Conservation (phyloP, 345 rosid genomes). For the Capsella bursapastoris region DNA sequence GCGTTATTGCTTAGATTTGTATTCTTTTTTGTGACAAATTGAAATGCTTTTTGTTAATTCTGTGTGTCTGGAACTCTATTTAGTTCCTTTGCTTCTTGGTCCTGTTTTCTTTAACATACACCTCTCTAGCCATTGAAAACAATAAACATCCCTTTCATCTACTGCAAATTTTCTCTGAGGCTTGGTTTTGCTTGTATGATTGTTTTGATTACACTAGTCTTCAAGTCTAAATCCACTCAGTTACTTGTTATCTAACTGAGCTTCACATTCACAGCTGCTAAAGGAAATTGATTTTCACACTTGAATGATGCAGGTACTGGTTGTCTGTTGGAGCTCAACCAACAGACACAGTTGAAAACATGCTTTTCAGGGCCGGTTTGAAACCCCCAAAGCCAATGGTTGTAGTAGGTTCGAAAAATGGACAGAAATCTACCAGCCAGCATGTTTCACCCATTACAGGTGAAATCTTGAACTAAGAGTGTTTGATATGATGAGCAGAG, state of each 20-base stretch:
- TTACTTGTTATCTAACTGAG: neutral
- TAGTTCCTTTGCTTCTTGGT: slow-evolving; percentile 3
- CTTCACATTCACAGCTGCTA: neutral
- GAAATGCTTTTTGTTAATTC: neutral
- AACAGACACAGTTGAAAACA: slow-evolving; percentile 71
- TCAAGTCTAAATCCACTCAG: neutral
- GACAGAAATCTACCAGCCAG: slow-evolving; percentile 54
- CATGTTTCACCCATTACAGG: slow-evolving; percentile 83
- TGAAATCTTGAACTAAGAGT: slow-evolving; percentile 49
- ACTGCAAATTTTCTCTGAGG: neutral
- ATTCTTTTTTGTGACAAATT: neutral
- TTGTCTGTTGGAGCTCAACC: slow-evolving; percentile 96
- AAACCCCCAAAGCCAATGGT: slow-evolving; percentile 84
- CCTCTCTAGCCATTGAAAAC: neutral
- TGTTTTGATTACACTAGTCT: neutral
- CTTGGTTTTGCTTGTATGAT: slow-evolving; percentile 18
- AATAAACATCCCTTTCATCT: slow-evolving; percentile 1
- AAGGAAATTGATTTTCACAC: neutral
- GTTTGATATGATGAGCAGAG: slow-evolving; percentile 7
- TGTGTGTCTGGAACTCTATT: neutral
- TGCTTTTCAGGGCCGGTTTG: slow-evolving; percentile 83
- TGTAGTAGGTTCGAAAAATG: slow-evolving; percentile 72
- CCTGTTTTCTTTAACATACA: neutral
- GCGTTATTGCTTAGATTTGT: neutral
- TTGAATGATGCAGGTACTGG: slow-evolving; percentile 69